phyloP scores from a whole-genome alignment of 305 asterid genomes.

The Solanum hybrid region DNA sequence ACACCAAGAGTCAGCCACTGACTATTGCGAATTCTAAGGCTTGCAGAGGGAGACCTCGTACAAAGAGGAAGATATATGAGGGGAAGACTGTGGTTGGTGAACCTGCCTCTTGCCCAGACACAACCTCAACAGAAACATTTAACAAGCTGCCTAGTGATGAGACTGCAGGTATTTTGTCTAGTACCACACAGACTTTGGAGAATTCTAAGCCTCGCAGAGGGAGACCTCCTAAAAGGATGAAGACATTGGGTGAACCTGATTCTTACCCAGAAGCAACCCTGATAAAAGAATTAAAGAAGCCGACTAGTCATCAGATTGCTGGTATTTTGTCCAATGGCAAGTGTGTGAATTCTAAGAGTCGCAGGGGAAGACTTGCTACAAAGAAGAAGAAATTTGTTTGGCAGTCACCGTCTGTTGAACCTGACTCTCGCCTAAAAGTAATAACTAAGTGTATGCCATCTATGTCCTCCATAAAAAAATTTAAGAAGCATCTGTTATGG shows the following conservation, averaged over 20 bases:
- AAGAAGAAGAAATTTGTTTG: constrained; percentile 23
- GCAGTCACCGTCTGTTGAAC: constrained; percentile 24
- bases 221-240: constrained; percentile 13
- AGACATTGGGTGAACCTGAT: constrained; percentile 25
- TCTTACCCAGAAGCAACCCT: constrained; percentile 28
- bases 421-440: constrained; percentile 39
- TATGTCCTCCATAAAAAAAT: not conserved
- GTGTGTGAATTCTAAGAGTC: constrained; percentile 11
- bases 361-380: constrained; percentile 10
- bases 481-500: constrained; percentile 44
- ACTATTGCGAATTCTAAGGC: constrained; percentile 8
- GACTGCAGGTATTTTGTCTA: constrained; percentile 18
- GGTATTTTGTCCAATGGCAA: constrained; percentile 14
- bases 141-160: not conserved
- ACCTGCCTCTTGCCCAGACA: constrained; percentile 31
- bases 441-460: not conserved
- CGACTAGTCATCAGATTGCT: constrained; percentile 10
- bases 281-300: not conserved
- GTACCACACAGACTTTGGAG: constrained; percentile 4
- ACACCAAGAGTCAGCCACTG: constrained; percentile 6
- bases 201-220: constrained; percentile 1
- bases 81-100: constrained; percentile 35
- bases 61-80: constrained; percentile 13
- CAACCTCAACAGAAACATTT: not conserved
- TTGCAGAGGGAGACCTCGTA: constrained; percentile 11